Conservation (phyloP, 306 rosid genomes). For the Amphicarpaea edgeworthii region DNA sequence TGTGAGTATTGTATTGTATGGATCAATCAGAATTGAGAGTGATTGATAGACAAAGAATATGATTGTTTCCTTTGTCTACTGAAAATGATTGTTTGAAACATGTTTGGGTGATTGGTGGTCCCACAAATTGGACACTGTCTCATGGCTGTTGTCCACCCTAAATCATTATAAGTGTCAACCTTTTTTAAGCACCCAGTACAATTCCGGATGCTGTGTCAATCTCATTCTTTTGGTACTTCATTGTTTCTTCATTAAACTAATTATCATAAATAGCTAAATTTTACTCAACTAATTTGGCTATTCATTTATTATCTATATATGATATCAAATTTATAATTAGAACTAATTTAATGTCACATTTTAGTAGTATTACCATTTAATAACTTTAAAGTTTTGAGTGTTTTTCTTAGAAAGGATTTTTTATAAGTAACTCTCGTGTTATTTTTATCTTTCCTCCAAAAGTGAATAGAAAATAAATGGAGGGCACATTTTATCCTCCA, state of each 20-base stretch:
- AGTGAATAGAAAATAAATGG: no score
- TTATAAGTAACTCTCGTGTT: no score
- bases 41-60: constrained; percentile 19
- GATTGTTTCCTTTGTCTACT: constrained; percentile 27
- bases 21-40: not conserved
- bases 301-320: no score
- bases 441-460: no score
- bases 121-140: constrained; percentile 42
- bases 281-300: no score
- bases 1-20: not conserved
- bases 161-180: constrained; percentile 50
- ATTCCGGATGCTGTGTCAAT: not conserved
- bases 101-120: constrained; percentile 51
- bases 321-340: not conserved
- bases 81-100: constrained; percentile 53
- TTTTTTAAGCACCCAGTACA: not conserved
- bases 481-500: no score
- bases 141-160: constrained; percentile 19
- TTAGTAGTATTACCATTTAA: not conserved
- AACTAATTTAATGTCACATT: not conserved
- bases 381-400: no score
- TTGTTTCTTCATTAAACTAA: not conserved
- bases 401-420: no score
- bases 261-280: no score
- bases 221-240: not conserved